Conservation (phyloP, 2,329 filamentous ascomycete genomes). For the Ascochyta fabae region DNA sequence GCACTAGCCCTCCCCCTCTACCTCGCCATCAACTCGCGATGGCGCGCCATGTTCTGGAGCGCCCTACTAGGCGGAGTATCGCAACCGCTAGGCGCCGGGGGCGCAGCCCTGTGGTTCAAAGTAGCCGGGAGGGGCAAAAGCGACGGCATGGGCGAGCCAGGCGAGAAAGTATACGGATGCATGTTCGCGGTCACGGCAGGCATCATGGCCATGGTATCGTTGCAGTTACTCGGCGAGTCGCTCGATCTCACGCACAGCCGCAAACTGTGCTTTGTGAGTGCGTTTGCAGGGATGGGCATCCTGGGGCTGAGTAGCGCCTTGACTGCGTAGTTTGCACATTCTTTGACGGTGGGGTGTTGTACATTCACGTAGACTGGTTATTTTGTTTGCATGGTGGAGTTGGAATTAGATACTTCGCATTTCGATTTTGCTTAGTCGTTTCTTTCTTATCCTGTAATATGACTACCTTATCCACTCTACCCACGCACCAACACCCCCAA, state of each 20-base stretch:
- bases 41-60: slow-evolving; percentile 83
- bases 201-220: slow-evolving; percentile 92
- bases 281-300: slow-evolving; percentile 85
- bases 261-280: slow-evolving; percentile 78
- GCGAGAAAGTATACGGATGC: slow-evolving; percentile 70
- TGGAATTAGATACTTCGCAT: no score
- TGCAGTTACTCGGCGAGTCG: slow-evolving; percentile 88
- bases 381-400: no score
- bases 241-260: slow-evolving; percentile 81
- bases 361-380: no score
- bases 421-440: no score
- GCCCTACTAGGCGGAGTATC: slow-evolving; percentile 83
- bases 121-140: slow-evolving; percentile 62
- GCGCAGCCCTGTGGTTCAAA: slow-evolving; percentile 87
- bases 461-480: no score
- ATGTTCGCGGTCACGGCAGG: slow-evolving; percentile 91
- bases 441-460: no score
- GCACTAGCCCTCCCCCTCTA: slow-evolving; percentile 92
- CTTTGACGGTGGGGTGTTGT: background rate
- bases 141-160: slow-evolving; percentile 53
- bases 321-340: slow-evolving; percentile 60
- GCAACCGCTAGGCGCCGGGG: slow-evolving; percentile 83
- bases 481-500: background rate
- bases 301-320: slow-evolving; percentile 85
- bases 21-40: slow-evolving; percentile 81